Evolutionary conservation across 306 rosid species (phyloP).

Genomic region (Fragaria iinumae): DNA sequence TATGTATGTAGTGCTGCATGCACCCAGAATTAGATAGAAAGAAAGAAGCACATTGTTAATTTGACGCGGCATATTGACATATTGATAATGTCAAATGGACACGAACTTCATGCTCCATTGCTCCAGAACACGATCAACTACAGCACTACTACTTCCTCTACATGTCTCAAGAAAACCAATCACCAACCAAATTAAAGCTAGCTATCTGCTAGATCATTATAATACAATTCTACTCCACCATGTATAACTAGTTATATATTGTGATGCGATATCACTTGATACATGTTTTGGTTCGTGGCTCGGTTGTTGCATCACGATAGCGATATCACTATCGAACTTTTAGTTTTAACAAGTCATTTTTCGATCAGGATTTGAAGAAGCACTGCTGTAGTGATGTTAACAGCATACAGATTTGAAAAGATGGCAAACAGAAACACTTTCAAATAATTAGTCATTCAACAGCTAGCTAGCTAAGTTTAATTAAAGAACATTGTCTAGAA

Average conservation of each 20-base stretch:
- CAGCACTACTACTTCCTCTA: not conserved
- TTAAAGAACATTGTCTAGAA: not conserved
- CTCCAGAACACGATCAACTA: not conserved
- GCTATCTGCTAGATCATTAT: not conserved
- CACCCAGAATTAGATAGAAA: not conserved
- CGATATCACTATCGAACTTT: not conserved
- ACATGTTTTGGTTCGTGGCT: not conserved
- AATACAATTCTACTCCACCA: not conserved
- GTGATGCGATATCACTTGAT: not conserved
- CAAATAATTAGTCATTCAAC: not conserved
- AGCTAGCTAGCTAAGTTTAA: not conserved
- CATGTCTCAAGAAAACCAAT: not conserved
- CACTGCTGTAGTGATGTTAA: slow-evolving; percentile 3
- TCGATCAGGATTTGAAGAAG: not conserved
- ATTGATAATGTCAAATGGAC: not conserved
- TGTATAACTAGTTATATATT: not conserved
- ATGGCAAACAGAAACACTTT: not conserved
- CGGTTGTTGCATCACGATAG: not conserved
- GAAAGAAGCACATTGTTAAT: not conserved
- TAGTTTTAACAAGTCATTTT: not conserved
- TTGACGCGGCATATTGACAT: not conserved
- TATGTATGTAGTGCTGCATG: not conserved
- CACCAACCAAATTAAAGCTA: not conserved
- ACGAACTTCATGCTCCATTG: not conserved
- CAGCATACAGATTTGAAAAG: not conserved